Percentiles rank a stretch among this genome's conserved stretches.
Evolutionary conservation across 306 rosid genomes (phyloP).

Genomic region (Vigna hirtella): DNA sequence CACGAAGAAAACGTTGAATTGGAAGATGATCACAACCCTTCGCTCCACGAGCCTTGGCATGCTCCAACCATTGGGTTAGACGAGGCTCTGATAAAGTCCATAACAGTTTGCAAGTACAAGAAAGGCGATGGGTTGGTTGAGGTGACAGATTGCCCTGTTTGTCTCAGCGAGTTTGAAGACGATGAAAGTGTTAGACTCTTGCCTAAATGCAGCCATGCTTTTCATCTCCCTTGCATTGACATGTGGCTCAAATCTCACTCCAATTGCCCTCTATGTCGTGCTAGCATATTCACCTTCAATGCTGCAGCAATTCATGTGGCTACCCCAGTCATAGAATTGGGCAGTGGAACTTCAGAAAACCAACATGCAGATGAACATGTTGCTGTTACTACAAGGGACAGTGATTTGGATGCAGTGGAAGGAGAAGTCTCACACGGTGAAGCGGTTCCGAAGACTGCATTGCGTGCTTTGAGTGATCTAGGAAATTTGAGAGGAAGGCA

Average conservation of each 20-base stretch:
- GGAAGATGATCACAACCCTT: slow-evolving; percentile 62
- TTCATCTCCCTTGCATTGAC: slow-evolving; percentile 87
- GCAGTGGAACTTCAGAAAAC: slow-evolving; percentile 42
- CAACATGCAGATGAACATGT: slow-evolving; percentile 43
- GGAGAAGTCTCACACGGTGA: slow-evolving; percentile 43
- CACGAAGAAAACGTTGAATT: slow-evolving; percentile 48
- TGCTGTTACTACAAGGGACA: slow-evolving; percentile 30
- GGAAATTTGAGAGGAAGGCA: slow-evolving; percentile 70
- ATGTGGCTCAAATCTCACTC: slow-evolving; percentile 95
- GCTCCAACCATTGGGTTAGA: slow-evolving; percentile 70
- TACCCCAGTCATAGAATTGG: slow-evolving; percentile 29
- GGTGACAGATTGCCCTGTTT: slow-evolving; percentile 82
- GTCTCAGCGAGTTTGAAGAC: slow-evolving; percentile 89
- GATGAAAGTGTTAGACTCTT: slow-evolving; percentile 72
- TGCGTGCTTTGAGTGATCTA: slow-evolving; percentile 68
- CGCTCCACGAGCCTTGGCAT: slow-evolving; percentile 80
- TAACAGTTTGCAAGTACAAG: slow-evolving; percentile 78
- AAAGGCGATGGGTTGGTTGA: slow-evolving; percentile 73
- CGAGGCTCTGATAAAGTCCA: slow-evolving; percentile 76
- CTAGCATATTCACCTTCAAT: slow-evolving; percentile 56
- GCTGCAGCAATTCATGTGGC: slow-evolving; percentile 47
- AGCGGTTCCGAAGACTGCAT: slow-evolving; percentile 51
- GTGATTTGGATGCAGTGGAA: slow-evolving; percentile 41
- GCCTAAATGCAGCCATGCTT: slow-evolving; percentile 93
- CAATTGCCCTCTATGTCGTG: slow-evolving; percentile 91